phyloP scores from a whole-genome alignment of 2,329 filamentous ascomycete species.

The Colletotrichum theobromicola region DNA sequence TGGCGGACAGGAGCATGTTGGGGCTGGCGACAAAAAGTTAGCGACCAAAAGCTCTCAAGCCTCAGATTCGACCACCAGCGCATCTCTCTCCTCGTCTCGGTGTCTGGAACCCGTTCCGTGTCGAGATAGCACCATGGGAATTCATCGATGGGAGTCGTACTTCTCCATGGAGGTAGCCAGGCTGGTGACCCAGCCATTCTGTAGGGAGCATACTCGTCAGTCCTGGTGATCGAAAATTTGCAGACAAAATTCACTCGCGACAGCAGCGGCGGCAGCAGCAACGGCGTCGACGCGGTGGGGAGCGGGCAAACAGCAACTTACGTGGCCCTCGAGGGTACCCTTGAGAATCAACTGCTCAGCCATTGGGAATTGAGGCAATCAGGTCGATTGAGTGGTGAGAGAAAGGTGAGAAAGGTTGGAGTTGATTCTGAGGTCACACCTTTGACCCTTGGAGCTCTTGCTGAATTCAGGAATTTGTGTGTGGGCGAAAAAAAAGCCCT shows the following conservation, averaged over 20 bases:
- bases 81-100: constrained; percentile 9
- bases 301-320: constrained; percentile 49
- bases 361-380: constrained; percentile 63
- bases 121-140: not conserved
- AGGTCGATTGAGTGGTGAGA: constrained; percentile 44
- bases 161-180: constrained; percentile 99
- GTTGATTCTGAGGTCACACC: constrained; percentile 31
- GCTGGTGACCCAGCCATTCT: constrained; percentile 98
- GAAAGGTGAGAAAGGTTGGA: constrained; percentile 34
- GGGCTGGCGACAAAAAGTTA: constrained; percentile 63
- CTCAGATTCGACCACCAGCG: constrained; percentile 20
- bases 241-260: not conserved
- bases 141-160: constrained; percentile 57
- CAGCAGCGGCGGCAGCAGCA: constrained; percentile 20
- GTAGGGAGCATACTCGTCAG: constrained; percentile 27
- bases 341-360: constrained; percentile 95
- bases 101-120: constrained; percentile 1
- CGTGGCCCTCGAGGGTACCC: constrained; percentile 97
- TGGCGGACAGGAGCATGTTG: constrained; percentile 99
- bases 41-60: constrained; percentile 23
- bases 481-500: constrained; percentile 51
- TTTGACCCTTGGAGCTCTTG: constrained; percentile 19
- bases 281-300: constrained; percentile 26
- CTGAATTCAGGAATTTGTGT: constrained; percentile 51
- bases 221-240: not conserved